Percentiles rank a stretch among this genome's conserved stretches.
Conservation (phyloP, 2,329 filamentous ascomycete genomes). For the Seiridium unicorne region DNA sequence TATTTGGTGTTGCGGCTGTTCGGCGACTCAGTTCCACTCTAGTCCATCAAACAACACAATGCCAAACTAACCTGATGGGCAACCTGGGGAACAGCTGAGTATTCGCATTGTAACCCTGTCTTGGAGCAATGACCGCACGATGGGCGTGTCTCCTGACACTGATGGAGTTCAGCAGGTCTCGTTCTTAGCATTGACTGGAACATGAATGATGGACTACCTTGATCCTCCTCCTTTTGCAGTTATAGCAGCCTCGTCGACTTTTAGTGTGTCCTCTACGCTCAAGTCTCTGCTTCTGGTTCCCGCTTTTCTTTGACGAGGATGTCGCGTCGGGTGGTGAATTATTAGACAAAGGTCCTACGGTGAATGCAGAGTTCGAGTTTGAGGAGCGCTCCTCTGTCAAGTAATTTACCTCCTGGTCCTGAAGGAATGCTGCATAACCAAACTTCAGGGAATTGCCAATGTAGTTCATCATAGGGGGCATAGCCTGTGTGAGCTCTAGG, state of each 20-base stretch:
- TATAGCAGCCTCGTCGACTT: slow-evolving; percentile 63
- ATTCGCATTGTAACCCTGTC: slow-evolving; percentile 61
- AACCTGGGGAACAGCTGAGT: slow-evolving; percentile 51
- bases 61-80: slow-evolving; percentile 42
- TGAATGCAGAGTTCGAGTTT: not conserved
- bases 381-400: not conserved
- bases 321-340: not conserved
- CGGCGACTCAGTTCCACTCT: not conserved
- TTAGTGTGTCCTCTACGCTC: slow-evolving; percentile 65
- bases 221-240: slow-evolving; percentile 65
- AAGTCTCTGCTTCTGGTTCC: slow-evolving; percentile 35
- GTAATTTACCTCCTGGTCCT: not conserved
- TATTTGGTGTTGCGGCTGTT: slow-evolving; percentile 54
- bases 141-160: slow-evolving; percentile 67
- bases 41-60: not conserved
- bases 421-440: not conserved
- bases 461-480: not conserved
- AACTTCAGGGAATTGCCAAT: not conserved
- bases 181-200: not conserved
- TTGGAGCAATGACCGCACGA: slow-evolving; percentile 63
- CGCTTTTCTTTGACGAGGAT: slow-evolving; percentile 6
- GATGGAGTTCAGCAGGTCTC: not conserved
- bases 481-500: not conserved
- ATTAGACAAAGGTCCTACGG: not conserved
- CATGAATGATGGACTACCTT: slow-evolving; percentile 40